These are phyloP conservation scores for Alternaria rosae DNA, from an alignment of 2,329 filamentous ascomycete genomes.

Conservation along the genomic window DNA sequence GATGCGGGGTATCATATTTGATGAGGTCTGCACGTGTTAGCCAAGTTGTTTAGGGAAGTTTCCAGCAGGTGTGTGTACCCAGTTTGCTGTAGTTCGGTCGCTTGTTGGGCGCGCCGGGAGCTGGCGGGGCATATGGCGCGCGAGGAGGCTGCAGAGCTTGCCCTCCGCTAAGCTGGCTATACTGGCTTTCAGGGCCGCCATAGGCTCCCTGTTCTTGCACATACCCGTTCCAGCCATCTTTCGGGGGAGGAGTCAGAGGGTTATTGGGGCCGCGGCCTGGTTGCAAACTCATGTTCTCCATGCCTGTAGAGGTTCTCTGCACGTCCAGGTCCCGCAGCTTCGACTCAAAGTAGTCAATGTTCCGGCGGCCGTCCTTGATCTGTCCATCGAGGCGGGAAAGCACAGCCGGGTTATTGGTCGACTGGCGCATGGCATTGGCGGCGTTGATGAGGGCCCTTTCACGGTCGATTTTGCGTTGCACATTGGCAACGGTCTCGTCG, in stretches of 20 bases:
- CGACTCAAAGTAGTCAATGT: conserved; percentile 95
- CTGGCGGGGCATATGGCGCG: conserved; percentile 78
- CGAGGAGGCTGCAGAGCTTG: conserved; percentile 80
- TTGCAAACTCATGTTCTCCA: conserved; percentile 71
- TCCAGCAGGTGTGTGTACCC: conserved; percentile 65
- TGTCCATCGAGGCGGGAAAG: conserved; percentile 90
- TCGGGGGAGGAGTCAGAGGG: conserved; percentile 69
- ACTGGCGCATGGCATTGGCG: conserved; percentile 92
- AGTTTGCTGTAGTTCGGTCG: conserved; percentile 95
- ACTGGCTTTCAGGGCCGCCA: conserved; percentile 58
- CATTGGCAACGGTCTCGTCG: conserved; percentile 74
- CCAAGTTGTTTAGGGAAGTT: not conserved
- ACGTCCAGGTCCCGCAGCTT: conserved; percentile 87
- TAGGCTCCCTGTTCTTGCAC: conserved; percentile 69
- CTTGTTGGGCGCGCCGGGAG: conserved; percentile 69
- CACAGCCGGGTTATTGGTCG: conserved; percentile 91
- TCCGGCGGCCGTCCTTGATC: conserved; percentile 90
- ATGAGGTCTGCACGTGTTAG: conserved; percentile 75
- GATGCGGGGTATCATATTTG: conserved; percentile 95
- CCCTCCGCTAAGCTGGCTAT: conserved; percentile 69
- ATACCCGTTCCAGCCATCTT: conserved; percentile 67
- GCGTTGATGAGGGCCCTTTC: conserved; percentile 95
- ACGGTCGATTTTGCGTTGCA: conserved; percentile 96
- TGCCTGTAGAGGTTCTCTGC: conserved; percentile 73
- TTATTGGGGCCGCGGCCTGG: conserved; percentile 54